phyloP scores from a whole-genome alignment of 495 filamentous ascomycete genomes.

The Penicillium samsonianum region DNA sequence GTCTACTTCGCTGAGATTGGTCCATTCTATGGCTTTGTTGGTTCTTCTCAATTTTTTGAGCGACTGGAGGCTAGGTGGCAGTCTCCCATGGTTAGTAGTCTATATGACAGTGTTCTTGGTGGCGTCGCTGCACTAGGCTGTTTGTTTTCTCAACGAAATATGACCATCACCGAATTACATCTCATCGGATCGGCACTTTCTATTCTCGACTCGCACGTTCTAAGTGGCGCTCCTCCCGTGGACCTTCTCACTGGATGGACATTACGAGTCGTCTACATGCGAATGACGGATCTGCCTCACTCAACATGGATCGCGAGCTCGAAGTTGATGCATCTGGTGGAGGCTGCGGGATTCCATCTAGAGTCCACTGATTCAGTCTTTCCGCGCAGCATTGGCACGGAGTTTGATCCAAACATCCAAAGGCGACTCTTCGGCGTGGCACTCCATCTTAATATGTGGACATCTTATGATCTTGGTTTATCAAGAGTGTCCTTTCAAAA shows the following conservation, averaged over 20 bases:
- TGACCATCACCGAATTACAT: conserved; percentile 33
- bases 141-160: conserved; percentile 37
- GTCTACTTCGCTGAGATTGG: conserved; percentile 51
- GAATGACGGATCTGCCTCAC: conserved; percentile 50
- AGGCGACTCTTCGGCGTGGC: conserved; percentile 45
- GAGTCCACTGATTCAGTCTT: conserved; percentile 27
- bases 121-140: conserved; percentile 48
- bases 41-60: conserved; percentile 31
- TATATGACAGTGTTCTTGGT: conserved; percentile 45
- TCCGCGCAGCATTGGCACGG: conserved; percentile 8
- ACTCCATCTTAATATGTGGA: conserved; percentile 48
- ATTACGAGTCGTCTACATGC: conserved; percentile 47
- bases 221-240: conserved; percentile 25
- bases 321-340: conserved; percentile 53
- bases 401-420: conserved; percentile 35
- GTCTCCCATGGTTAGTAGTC: conserved; percentile 4
- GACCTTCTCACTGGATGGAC: conserved; percentile 47
- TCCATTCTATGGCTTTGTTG: conserved; percentile 52
- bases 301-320: conserved; percentile 52
- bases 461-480: conserved; percentile 52
- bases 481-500: conserved; percentile 42
- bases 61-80: conserved; percentile 38
- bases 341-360: conserved; percentile 50
- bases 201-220: conserved; percentile 35
- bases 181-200: conserved; percentile 39